phyloP scores from a whole-genome alignment of 163 green algal genomes.

The Trebouxiophyceae sp. region DNA sequence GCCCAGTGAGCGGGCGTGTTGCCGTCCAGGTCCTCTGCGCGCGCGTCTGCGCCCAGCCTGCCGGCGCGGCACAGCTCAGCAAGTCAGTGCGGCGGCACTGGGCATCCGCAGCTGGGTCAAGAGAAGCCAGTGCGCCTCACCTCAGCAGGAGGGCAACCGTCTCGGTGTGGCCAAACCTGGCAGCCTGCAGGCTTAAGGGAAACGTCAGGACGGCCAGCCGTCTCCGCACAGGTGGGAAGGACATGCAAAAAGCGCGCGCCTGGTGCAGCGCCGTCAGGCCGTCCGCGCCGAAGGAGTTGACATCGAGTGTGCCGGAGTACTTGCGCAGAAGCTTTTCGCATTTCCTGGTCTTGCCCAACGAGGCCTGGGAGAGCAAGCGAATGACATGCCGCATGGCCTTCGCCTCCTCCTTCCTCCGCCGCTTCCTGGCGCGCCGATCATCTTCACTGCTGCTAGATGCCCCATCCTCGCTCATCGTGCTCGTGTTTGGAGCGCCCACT shows the following conservation, averaged over 20 bases:
- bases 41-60: slow-evolving; percentile 30
- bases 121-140: slow-evolving; percentile 1
- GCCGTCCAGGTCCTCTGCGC: slow-evolving; percentile 28
- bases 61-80: too few species aligned
- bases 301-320: too few species aligned
- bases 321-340: slow-evolving; percentile 2
- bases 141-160: slow-evolving; percentile 25
- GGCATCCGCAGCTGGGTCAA: too few species aligned
- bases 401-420: background rate
- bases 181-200: too few species aligned
- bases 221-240: too few species aligned
- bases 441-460: too few species aligned
- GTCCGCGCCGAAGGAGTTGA: slow-evolving; percentile 29
- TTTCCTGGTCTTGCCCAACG: slow-evolving; percentile 6
- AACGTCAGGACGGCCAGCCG: too few species aligned
- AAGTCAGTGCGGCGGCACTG: too few species aligned
- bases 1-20: slow-evolving; percentile 58
- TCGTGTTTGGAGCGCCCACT: too few species aligned
- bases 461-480: too few species aligned
- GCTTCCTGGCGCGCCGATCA: too few species aligned
- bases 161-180: slow-evolving; percentile 32
- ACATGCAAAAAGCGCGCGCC: too few species aligned
- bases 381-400: background rate
- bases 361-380: slow-evolving; percentile 8
- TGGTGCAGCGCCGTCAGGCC: slow-evolving; percentile 30